Base-by-base conservation (phyloP, 192 early-diverging fungal species). In the Podila minutissima region DNA sequence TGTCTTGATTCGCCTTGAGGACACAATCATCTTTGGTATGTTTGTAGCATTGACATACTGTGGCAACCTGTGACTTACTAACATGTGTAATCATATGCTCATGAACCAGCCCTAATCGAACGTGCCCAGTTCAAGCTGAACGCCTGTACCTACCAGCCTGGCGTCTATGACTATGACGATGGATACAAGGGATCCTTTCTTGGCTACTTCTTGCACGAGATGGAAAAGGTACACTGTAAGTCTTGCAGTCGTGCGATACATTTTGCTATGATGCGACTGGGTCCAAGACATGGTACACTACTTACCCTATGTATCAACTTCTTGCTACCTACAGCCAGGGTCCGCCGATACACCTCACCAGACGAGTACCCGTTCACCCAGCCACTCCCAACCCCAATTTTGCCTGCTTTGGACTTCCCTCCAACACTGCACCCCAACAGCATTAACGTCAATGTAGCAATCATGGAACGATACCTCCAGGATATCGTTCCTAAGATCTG, bases 351-450 rank as follows among this genome's bases (percentile, higher is more conserved):
- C 35, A 81, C 70, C 37, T 87, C 90, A 57, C 98, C 98, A 11
- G 98, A 99, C 85, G 97, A 99, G 77, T 97, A 97, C 74, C 95
- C 98, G 1, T 99, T 99, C 76, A 94, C 93, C 22, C 67, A 65
- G 4, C 85, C 83, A 26, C 89, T 99, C 11, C 96, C 96, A 9
- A 88, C 91, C 2, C 95, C 98, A 10, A 89, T 99, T 51, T 85
- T 99, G 12, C 96, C 98, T 12, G 78, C 91, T 22, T 84, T 98
- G 8, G 83, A 92, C 13, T 98, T 92, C 71, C 95, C 97, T 6
- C 83, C 87, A 49, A 87, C 95, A 32, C 83, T 97, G 24, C 84
- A 87, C 58, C 90, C 91, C 15, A 94, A 94, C 74, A 63, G 87
- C 41, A 92, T 99, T 83, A 98, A 98, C 84, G 83, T 96, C 28